Evolutionary conservation across 257 asterid genomes (phyloP), one percentile per base, ranked within the genome.

Genomic region (Penstemon newberryi): DNA sequence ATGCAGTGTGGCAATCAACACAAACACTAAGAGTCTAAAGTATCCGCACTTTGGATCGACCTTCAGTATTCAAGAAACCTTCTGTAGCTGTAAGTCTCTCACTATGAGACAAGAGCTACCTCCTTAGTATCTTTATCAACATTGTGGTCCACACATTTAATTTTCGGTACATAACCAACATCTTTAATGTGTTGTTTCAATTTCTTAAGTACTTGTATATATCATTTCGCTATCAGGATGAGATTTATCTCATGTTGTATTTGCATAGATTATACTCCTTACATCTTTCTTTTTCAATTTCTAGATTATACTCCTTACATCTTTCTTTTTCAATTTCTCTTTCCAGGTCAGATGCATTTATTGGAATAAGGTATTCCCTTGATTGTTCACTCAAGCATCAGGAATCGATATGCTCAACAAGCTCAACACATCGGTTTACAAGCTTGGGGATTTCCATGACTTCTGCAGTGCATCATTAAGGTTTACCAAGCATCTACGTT

Each of bases 31-130:
- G 87, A 63, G 89, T 89, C 77, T 89, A 89, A 43, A 92, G 80
- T 53, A 92, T 79, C 7, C 96, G 80, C 68, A 92, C 56, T 9
- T 84, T 60, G 4, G 86, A 55, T 60, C 96, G 84, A 36, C 90
- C 82, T 18, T 96, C 80, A 58, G 85, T 84, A 13, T 75, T 78
- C 82, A 92, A 43, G 73, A 92, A 81, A 70, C 95, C 96, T 60
- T 85, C 89, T 53, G 95, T 96, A 67, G 86, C 86, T 9, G 96
- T 96, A 60, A 87, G 96, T 60, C 96, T 80, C 84, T 87, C 98
- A 18, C 96, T 89, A 56, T 87, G 98, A 49, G 87, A 85, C 87
- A 92, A 87, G 86, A 60, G 95, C 92, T 61, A 87, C 96, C 81
- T 92, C 96, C 73, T 89, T 92, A 8, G 82, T 74, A 73, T 92